Conservation (phyloP, 768 basidiomycete genomes). For the Hericium rajendrae region DNA sequence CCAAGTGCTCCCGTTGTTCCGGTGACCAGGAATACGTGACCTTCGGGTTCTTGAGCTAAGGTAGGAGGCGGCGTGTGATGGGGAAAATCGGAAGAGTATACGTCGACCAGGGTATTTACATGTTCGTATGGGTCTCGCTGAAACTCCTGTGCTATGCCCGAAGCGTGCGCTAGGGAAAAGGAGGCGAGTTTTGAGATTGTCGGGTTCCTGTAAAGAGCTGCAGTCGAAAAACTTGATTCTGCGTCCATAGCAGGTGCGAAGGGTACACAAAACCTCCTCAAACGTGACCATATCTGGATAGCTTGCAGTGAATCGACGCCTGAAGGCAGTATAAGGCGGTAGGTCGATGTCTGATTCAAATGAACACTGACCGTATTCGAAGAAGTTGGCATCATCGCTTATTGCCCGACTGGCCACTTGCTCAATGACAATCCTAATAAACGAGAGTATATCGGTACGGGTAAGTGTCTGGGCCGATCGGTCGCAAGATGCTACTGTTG, state of each 20-base stretch:
- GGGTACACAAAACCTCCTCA: no score
- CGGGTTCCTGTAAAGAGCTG: not conserved
- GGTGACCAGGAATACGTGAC: not conserved
- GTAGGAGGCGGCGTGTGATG: no score
- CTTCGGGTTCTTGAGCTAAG: not conserved
- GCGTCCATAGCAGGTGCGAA: no score
- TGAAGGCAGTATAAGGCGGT: not conserved
- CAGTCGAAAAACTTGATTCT: not conserved
- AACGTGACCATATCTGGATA: not conserved
- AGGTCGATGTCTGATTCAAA: not conserved
- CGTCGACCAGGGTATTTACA: not conserved
- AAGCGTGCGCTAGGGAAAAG: not conserved
- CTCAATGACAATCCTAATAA: not conserved
- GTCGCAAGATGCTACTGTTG: not conserved
- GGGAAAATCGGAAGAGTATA: not conserved
- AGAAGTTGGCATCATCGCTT: not conserved
- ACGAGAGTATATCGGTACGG: not conserved
- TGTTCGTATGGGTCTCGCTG: not conserved
- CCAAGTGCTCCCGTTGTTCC: not conserved
- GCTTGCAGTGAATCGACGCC: not conserved
- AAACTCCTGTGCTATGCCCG: not conserved
- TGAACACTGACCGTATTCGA: not conserved
- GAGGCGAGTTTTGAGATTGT: not conserved
- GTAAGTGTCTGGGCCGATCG: not conserved
- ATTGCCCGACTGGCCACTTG: not conserved